Evolutionary conservation across 805 yeast genomes (phyloP).

Genomic region (Kazachstania viticola): DNA sequence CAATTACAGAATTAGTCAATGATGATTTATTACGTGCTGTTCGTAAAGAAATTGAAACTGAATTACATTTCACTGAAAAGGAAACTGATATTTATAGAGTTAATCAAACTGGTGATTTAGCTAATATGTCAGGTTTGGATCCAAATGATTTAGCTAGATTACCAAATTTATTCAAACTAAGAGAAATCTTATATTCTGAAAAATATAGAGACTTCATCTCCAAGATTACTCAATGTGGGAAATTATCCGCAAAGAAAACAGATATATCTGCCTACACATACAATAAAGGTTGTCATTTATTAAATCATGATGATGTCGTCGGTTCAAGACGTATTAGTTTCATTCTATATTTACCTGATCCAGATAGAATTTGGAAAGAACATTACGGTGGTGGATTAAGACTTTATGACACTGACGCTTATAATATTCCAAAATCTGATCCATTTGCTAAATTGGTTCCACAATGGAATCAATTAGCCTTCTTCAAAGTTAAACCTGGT

Average conservation of each 20-base stretch:
- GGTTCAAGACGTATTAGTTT: constrained; percentile 91
- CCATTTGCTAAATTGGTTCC: constrained; percentile 62
- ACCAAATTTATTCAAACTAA: constrained; percentile 62
- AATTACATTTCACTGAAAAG: constrained; percentile 84
- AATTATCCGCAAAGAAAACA: constrained; percentile 78
- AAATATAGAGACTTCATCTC: constrained; percentile 72
- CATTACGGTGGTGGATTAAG: constrained; percentile 91
- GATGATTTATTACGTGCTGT: constrained; percentile 70
- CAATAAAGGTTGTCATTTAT: constrained; percentile 82
- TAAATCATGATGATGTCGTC: constrained; percentile 96
- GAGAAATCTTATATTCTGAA: constrained; percentile 82
- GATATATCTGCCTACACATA: constrained; percentile 90
- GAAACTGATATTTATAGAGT: constrained; percentile 97
- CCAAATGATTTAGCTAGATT: constrained; percentile 61
- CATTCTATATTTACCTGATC: constrained; percentile 86
- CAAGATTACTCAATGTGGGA: constrained; percentile 75
- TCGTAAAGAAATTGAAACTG: constrained; percentile 68
- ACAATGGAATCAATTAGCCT: constrained; percentile 91
- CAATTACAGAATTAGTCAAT: constrained; percentile 59
- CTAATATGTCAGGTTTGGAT: constrained; percentile 79
- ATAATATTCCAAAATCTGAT: constrained; percentile 85
- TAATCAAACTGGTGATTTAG: constrained; percentile 80
- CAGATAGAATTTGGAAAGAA: constrained; percentile 79
- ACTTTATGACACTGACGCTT: constrained; percentile 72
- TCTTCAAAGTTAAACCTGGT: constrained; percentile 94